These are phyloP conservation scores for Auricularia heimuer DNA, from an alignment of 768 basidiomycete genomes.

Conservation along the genomic window DNA sequence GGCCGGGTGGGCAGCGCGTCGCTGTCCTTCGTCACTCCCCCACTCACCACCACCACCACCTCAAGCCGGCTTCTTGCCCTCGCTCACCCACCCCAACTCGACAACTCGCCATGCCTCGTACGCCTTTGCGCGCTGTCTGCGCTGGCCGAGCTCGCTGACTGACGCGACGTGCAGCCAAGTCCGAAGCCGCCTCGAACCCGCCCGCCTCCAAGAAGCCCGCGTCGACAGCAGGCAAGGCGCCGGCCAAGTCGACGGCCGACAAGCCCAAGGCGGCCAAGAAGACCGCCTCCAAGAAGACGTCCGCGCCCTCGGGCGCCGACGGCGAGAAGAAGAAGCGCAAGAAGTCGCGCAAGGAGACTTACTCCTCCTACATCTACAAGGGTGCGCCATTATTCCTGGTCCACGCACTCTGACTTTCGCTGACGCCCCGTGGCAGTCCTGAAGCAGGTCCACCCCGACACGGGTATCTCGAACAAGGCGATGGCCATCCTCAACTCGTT, in stretches of 20 bases:
- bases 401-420: neutral
- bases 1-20: too few species aligned
- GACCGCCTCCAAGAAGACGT: conserved; percentile 32
- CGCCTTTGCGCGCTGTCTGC: neutral
- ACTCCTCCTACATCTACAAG: conserved; percentile 93
- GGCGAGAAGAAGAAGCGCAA: conserved; percentile 81
- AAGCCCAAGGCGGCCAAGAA: conserved; percentile 49
- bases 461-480: conserved; percentile 96
- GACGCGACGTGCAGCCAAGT: neutral
- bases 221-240: conserved; percentile 44
- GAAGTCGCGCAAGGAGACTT: conserved; percentile 85
- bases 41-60: too few species aligned
- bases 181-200: neutral
- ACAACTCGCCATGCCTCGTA: neutral
- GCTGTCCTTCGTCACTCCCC: too few species aligned
- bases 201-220: conserved; percentile 31
- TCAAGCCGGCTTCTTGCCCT: neutral
- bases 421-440: conserved; percentile 43
- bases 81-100: neutral
- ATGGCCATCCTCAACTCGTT: conserved; percentile 90
- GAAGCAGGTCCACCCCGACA: conserved; percentile 96
- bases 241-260: conserved; percentile 37
- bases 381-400: conserved; percentile 34
- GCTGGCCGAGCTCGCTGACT: neutral
- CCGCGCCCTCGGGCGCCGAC: conserved; percentile 38